phyloP scores from a whole-genome alignment of 345 rosid genomes.

The Salix udensis region DNA sequence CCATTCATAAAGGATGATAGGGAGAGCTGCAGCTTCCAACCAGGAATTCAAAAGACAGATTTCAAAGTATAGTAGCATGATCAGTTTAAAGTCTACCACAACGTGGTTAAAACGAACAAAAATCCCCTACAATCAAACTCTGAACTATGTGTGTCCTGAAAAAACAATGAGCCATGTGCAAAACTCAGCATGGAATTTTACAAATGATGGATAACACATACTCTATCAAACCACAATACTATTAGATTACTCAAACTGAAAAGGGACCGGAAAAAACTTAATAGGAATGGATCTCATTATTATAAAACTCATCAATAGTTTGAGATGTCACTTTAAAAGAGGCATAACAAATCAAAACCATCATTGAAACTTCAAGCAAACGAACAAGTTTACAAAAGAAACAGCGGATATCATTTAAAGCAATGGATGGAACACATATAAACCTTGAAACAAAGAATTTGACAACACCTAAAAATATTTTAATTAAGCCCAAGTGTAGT shows the following conservation, averaged over 20 bases:
- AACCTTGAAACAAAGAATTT: background rate
- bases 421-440: background rate
- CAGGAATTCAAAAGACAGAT: background rate
- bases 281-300: background rate
- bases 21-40: background rate
- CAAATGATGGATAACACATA: background rate
- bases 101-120: background rate
- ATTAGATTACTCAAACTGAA: background rate
- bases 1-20: background rate
- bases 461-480: background rate
- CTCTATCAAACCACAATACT: background rate
- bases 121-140: background rate
- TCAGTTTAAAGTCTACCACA: background rate
- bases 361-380: background rate
- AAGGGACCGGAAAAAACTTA: background rate
- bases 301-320: background rate
- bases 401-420: background rate
- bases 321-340: background rate
- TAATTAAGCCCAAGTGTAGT: background rate
- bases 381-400: background rate
- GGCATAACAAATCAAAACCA: background rate
- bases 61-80: background rate
- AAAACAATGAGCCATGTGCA: background rate
- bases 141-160: background rate
- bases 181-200: background rate